Evolutionary conservation across 768 basidiomycete species (phyloP).

Genomic region (Steccherinum ochraceum): DNA sequence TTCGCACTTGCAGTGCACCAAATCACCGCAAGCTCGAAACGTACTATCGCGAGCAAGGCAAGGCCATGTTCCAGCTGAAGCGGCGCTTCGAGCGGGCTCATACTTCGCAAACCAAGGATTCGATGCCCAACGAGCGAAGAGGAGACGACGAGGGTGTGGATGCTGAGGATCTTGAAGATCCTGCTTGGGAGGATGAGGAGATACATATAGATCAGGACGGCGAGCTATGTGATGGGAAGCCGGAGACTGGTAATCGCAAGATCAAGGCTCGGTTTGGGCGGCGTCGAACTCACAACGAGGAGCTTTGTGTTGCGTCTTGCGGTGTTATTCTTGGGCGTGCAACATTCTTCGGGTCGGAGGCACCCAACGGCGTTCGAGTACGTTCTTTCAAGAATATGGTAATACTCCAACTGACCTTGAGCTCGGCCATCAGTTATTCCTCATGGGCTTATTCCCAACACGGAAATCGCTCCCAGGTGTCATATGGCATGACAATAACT

Average conservation of each 20-base stretch:
- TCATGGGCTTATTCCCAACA: constrained; percentile 1
- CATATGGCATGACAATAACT: constrained; percentile 25
- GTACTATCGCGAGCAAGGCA: no score
- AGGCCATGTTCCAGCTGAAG: no score
- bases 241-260: constrained; percentile 8
- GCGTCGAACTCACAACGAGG: constrained; percentile 22
- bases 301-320: constrained; percentile 22
- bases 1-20: no score
- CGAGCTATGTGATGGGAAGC: no score
- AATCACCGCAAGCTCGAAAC: no score
- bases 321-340: constrained; percentile 19
- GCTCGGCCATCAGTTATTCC: constrained; percentile 10
- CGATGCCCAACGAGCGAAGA: background rate
- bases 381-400: background rate
- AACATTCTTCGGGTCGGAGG: constrained; percentile 23
- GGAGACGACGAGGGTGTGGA: no score
- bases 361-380: constrained; percentile 2
- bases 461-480: constrained; percentile 16
- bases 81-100: background rate
- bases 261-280: constrained; percentile 17
- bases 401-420: constrained; percentile 7
- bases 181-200: no score
- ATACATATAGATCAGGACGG: no score
- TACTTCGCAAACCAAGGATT: background rate
- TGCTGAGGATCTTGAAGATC: no score